phyloP scores from a whole-genome alignment of 2,329 filamentous ascomycete genomes.

The Beauveria brongniartii region DNA sequence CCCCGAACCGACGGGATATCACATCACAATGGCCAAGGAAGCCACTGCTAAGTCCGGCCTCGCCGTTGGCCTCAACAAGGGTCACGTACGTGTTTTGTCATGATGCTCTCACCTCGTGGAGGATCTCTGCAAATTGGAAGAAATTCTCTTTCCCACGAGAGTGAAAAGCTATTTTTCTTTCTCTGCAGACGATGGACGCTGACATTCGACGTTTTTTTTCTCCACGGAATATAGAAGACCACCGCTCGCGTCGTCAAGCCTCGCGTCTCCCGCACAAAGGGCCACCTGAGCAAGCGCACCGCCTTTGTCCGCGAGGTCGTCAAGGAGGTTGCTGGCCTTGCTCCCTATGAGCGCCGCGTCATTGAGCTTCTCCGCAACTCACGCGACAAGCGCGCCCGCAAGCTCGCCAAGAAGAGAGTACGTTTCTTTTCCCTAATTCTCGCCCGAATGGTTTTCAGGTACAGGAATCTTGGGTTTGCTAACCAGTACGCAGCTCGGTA shows the following conservation, averaged over 20 bases:
- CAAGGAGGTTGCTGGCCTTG: constrained; percentile 94
- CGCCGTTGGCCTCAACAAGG: constrained; percentile 54
- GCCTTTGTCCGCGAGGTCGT: constrained; percentile 95
- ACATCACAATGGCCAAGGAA: constrained; percentile 50
- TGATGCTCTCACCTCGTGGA: constrained; percentile 64
- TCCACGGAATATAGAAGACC: constrained; percentile 59
- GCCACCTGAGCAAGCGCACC: constrained; percentile 92
- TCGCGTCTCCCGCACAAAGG: constrained; percentile 80
- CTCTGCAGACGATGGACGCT: constrained; percentile 55
- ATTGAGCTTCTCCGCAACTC: constrained; percentile 98
- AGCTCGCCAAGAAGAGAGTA: constrained; percentile 99
- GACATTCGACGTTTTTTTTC: constrained; percentile 36
- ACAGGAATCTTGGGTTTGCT: neutral
- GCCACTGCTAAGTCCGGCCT: constrained; percentile 49
- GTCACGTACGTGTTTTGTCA: constrained; percentile 47
- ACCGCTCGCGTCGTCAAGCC: constrained; percentile 70
- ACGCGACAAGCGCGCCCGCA: constrained; percentile 98
- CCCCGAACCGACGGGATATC: constrained; percentile 10
- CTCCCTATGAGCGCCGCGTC: constrained; percentile 95
- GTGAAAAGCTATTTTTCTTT: constrained; percentile 16
- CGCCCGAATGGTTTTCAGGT: neutral
- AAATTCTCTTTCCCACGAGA: constrained; percentile 18
- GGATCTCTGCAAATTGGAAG: constrained; percentile 49
- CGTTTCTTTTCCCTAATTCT: constrained; percentile 27
- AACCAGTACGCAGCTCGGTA: constrained; percentile 66